Evolutionary conservation across 345 rosid genomes (phyloP), one percentile per base, ranked within the genome.

Genomic region (Bruguiera gymnorhiza): DNA sequence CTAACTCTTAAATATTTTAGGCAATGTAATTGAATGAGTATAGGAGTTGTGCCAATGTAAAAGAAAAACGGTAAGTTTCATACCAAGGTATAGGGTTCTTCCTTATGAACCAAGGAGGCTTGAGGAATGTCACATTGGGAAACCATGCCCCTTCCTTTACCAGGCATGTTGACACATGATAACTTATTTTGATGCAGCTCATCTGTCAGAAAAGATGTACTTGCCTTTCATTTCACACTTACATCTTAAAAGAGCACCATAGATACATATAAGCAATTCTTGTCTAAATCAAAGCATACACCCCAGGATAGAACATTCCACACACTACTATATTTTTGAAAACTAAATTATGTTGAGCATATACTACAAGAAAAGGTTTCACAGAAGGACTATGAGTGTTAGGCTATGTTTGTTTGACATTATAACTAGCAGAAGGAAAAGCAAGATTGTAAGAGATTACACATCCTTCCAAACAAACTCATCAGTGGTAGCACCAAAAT

Each of bases 81-180:
- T 86, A 93, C 97, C 86, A 81, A 75, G 59, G 89, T 84, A 70
- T 84, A 84, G 48, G 98, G 96, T 74, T 90, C 83, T 80, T 93
- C 97, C 29, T 34, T 64, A 76, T 87, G 97, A 67, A 93, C 80
- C 75, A 93, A 83, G 60, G 87, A 75, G 52, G 92, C 84, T 77
- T 84, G 85, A 68, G 88, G 86, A 81, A 89, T 83, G 73, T 86
- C 92, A 75, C 66, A 72, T 32, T 72, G 69, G 43, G 97, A 85
- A 72, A 74, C 78, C 83, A 88, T 85, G 55, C 93, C 96, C 83
- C 87, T 86, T 77, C 97, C 98, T 87, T 88, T 93, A 67, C 80
- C 79, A 34, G 72, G 75, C 32, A 82, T 86, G 53, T 67, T 73
- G n/a, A 88, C 88, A 79, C 83, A 75, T 53, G 61, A 68, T 62